Conservation (phyloP, 257 asterid species). For the Verbena officinalis region DNA sequence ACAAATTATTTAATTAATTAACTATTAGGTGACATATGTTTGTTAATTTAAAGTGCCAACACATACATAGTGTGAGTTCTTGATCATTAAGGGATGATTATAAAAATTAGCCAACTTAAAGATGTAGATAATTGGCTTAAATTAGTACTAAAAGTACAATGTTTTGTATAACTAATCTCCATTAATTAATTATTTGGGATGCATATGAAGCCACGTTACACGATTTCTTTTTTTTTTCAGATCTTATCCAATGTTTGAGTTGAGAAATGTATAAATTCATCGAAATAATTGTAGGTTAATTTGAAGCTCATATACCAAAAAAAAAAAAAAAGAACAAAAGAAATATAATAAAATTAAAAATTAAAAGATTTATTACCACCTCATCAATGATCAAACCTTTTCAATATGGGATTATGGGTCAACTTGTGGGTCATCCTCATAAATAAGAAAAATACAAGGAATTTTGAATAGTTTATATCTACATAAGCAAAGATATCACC, state of each 20-base stretch:
- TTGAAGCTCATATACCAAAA: too few species aligned
- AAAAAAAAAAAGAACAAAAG: background rate
- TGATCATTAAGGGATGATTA: conserved; percentile 13
- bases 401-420: conserved; percentile 15
- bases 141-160: background rate
- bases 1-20: background rate
- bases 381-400: conserved; percentile 1
- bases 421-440: conserved; percentile 25
- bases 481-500: conserved; percentile 35
- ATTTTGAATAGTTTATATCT: conserved; percentile 15
- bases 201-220: too few species aligned
- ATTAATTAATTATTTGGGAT: too few species aligned
- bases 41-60: conserved; percentile 25
- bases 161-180: too few species aligned
- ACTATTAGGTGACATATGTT: conserved; percentile 21
- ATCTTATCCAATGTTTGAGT: too few species aligned
- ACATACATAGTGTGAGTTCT: conserved; percentile 7
- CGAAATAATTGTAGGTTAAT: too few species aligned
- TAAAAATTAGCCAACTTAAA: background rate
- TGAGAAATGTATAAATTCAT: too few species aligned
- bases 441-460: conserved; percentile 7
- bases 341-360: background rate
- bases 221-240: too few species aligned
- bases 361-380: too few species aligned
- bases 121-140: conserved; percentile 2